Evolutionary conservation across 2,329 filamentous ascomycete species (phyloP).

Genomic region (Lecanosticta acicola): DNA sequence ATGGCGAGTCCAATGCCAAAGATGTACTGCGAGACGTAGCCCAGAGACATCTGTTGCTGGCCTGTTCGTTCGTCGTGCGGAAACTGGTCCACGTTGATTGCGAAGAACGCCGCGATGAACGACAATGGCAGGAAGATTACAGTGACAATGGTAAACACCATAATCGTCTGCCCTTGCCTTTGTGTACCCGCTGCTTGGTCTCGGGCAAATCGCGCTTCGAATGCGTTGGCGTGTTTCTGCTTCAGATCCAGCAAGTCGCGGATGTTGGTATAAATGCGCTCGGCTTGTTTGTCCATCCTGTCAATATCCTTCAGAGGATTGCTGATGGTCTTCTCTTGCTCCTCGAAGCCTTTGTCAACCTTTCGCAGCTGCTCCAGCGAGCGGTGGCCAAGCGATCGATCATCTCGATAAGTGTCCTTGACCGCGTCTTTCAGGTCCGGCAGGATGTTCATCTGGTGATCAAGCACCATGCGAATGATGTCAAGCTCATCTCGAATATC

Average conservation of each 20-base stretch:
- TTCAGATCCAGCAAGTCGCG: constrained; percentile 62
- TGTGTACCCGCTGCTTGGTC: constrained; percentile 59
- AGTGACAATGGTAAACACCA: constrained; percentile 56
- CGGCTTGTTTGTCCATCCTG: constrained; percentile 59
- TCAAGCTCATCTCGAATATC: constrained; percentile 63
- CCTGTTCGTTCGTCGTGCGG: constrained; percentile 27
- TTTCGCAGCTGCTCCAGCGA: constrained; percentile 33
- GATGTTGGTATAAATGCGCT: constrained; percentile 54
- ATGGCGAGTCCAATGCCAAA: constrained; percentile 53
- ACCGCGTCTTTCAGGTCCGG: constrained; percentile 45
- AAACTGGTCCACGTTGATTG: constrained; percentile 50
- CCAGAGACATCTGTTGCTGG: constrained; percentile 25
- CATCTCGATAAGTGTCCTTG: constrained; percentile 34
- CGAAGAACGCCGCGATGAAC: constrained; percentile 53
- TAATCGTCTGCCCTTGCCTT: constrained; percentile 51
- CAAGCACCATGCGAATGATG: constrained; percentile 53
- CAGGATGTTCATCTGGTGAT: constrained; percentile 46
- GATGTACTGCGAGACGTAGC: constrained; percentile 51
- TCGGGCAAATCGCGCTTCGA: constrained; percentile 57
- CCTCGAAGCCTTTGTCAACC: constrained; percentile 50
- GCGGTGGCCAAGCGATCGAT: constrained; percentile 21
- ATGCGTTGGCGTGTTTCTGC: constrained; percentile 63
- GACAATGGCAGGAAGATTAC: constrained; percentile 53
- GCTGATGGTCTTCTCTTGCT: constrained; percentile 55
- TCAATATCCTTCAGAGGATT: constrained; percentile 46